Base-by-base conservation (phyloP, 306 rosid species). In the Dalbergia oliveri region DNA sequence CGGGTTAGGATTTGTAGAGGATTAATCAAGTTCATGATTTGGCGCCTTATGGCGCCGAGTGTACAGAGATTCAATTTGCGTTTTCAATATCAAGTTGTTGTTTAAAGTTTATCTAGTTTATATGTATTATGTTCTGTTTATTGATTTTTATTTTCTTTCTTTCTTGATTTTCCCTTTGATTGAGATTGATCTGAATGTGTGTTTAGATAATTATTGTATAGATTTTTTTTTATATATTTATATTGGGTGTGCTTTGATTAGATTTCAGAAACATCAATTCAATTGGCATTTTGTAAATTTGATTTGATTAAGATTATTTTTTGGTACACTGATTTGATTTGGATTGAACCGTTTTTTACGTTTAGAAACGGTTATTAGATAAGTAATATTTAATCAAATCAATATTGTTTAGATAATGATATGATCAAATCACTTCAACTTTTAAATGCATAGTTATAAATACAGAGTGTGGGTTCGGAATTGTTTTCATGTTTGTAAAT, bases 1-100 rank as follows among this genome's bases (percentile, higher is more conserved):
- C 3, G 5, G 31, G 31, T 26, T 26, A 26, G 23, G 31, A 26
- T 26, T 26, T 26, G 31, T 26, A 26, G 31, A 26, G 31, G 41
- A 37, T 37, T 6, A 37, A 37, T 37, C 41, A 4, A 4, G 41
- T 37, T 4, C 41, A 9, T 44, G 14, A 66, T 49, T 70, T 56
- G 77, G 35, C 64, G 51, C 66, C 66, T 34, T 9, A 26, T 35
- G 61, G 56, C 65, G 35, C 37, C 76, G 9, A 73, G 14, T 73
- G 78, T 41, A 57, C 78, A 57, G 56, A 73, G 1, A 58, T 73
- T 58, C 53, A 3, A 57, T 21, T 14, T 39, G 33, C 31, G 12
- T 44, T 44, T 66, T 14, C 15, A 14, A 21, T 43, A 11, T 18
- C 18, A 45, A 16, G n/a, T 11, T 45, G 9, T 68, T 68, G 18